Conservation (phyloP, 2,329 filamentous ascomycete species). For the Amauroascus verrucosus region DNA sequence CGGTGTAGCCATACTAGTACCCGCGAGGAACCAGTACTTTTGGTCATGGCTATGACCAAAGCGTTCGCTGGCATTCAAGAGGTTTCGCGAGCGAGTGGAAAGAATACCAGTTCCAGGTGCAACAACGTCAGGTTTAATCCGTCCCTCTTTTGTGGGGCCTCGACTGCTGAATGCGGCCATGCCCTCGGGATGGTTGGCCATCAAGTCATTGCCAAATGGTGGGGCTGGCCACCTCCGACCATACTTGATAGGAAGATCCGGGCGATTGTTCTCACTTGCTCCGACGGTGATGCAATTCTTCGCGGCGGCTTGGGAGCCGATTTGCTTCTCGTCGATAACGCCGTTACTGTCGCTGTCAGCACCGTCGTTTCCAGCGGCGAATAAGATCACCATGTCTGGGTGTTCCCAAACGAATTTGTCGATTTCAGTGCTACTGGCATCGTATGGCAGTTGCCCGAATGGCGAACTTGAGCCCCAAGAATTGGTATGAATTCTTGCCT, state of each 20-base stretch:
- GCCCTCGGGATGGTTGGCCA: slow-evolving; percentile 16
- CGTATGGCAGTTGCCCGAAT: slow-evolving; percentile 15
- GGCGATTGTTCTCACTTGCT: slow-evolving; percentile 20
- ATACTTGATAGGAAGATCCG: slow-evolving; percentile 14
- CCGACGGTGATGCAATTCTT: slow-evolving; percentile 24
- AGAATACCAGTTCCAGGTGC: slow-evolving; percentile 20
- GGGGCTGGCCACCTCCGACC: slow-evolving; percentile 8
- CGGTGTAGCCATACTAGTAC: slow-evolving; percentile 22
- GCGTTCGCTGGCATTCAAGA: slow-evolving; percentile 1
- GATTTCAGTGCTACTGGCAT: slow-evolving; percentile 13
- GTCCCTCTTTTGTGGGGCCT: slow-evolving; percentile 17
- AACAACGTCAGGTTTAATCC: slow-evolving; percentile 22
- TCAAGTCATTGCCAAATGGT: slow-evolving; percentile 13
- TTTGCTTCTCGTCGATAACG: slow-evolving; percentile 14
- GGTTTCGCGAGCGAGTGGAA: slow-evolving; percentile 15
- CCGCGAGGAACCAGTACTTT: slow-evolving; percentile 15
- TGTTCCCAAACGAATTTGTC: slow-evolving; percentile 20
- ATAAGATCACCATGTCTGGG: slow-evolving; percentile 19
- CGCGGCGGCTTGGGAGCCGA: slow-evolving; percentile 18
- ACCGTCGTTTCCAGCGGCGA: slow-evolving; percentile 21
- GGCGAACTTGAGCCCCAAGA: slow-evolving; percentile 17
- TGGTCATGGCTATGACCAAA: slow-evolving; percentile 15
- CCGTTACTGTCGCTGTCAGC: slow-evolving; percentile 14
- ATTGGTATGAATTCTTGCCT: slow-evolving; percentile 19
- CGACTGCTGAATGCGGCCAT: slow-evolving; percentile 20